These are phyloP conservation scores for Picochlorum costavermella DNA, from an alignment of 139 green algal species.

Conservation along the genomic window DNA sequence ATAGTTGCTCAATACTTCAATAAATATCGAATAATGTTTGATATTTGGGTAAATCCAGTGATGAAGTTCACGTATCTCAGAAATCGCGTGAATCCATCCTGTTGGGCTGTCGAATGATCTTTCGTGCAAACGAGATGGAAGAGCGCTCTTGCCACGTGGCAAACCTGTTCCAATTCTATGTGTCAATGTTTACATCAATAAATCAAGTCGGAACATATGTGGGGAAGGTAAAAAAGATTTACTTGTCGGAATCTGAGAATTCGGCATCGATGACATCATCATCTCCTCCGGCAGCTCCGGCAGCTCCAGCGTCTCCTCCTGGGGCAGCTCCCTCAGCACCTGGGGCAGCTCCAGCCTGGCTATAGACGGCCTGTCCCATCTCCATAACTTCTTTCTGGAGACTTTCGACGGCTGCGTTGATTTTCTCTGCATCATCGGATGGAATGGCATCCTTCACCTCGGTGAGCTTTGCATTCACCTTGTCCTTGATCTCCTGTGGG, in stretches of 20 bases:
- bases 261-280: conserved; percentile 96
- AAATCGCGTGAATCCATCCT: no score
- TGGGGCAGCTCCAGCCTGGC: conserved; percentile 30
- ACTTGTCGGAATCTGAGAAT: conserved; percentile 68
- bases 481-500: conserved; percentile 67
- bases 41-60: neutral
- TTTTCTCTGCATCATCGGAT: conserved; percentile 57
- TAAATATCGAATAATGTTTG: neutral
- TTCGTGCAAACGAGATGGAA: no score
- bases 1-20: neutral
- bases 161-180: no score
- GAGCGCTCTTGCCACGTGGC: no score
- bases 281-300: conserved; percentile 23
- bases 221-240: conserved; percentile 17
- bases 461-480: conserved; percentile 77
- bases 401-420: conserved; percentile 82
- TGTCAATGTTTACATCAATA: neutral
- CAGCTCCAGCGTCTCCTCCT: conserved; percentile 24
- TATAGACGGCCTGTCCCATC: conserved; percentile 87
- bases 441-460: conserved; percentile 64
- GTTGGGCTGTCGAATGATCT: no score
- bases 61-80: no score
- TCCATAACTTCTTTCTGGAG: conserved; percentile 90
- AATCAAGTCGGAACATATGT: neutral
- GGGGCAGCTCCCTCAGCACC: conserved; percentile 20